Percentiles rank a stretch among this genome's conserved stretches.
Conservation (phyloP, 192 early-diverging fungal genomes). For the Powellomyces hirtus region DNA sequence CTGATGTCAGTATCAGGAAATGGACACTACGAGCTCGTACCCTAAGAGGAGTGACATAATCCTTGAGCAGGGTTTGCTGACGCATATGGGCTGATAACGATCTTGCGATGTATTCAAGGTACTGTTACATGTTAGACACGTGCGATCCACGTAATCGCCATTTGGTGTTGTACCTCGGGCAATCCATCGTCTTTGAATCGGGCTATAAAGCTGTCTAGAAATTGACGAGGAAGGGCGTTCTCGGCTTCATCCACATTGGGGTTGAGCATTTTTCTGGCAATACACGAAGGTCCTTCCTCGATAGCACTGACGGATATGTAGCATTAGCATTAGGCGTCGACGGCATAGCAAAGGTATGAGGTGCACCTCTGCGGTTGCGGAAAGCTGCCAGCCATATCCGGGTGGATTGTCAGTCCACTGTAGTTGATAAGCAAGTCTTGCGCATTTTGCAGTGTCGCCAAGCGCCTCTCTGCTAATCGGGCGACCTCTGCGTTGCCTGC, state of each 20-base stretch:
- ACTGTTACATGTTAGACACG: neutral
- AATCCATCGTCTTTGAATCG: conserved; percentile 59
- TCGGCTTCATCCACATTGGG: conserved; percentile 56
- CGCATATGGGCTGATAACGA: conserved; percentile 47
- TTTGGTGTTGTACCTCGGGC: neutral
- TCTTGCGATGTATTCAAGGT: conserved; percentile 1
- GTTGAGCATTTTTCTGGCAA: conserved; percentile 49
- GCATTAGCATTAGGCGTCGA: too few species aligned
- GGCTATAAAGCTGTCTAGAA: conserved; percentile 56
- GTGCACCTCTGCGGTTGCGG: conserved; percentile 64
- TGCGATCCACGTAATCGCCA: neutral
- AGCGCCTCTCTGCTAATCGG: conserved; percentile 44
- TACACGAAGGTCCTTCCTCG: conserved; percentile 35
- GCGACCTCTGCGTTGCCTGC: conserved; percentile 32
- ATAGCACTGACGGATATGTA: too few species aligned
- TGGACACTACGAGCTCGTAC: conserved; percentile 28
- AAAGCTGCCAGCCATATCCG: conserved; percentile 85
- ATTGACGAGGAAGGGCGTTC: conserved; percentile 58
- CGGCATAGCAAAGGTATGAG: too few species aligned
- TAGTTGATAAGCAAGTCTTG: conserved; percentile 77
- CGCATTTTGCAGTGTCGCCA: conserved; percentile 55
- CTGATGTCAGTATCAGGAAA: neutral
- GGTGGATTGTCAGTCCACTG: conserved; percentile 71
- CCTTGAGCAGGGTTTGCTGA: conserved; percentile 44
- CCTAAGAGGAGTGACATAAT: conserved; percentile 49